A percentile compares a stretch with the other conserved stretches of the same genome.
Evolutionary conservation across 306 rosid genomes (phyloP).

Genomic region (Prunus mongolica): DNA sequence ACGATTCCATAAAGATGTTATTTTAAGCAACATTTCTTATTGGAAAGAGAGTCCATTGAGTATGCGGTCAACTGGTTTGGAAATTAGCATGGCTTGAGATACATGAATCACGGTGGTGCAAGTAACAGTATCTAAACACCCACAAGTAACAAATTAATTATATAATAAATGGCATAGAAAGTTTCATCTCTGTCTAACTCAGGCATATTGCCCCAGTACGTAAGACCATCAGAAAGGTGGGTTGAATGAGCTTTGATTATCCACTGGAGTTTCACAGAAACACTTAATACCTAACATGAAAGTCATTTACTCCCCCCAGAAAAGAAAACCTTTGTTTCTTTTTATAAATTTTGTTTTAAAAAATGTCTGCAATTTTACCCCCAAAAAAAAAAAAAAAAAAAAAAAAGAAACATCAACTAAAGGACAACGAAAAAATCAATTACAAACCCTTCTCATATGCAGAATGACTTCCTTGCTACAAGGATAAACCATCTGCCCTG

Average conservation of each 20-base stretch:
- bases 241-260: neutral
- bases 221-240: neutral
- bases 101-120: neutral
- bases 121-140: neutral
- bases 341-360: neutral
- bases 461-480: constrained; percentile 46
- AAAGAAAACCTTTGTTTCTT: neutral
- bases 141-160: neutral
- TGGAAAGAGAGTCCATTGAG: neutral
- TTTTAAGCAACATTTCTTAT: neutral
- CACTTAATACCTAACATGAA: neutral
- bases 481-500: constrained; percentile 58
- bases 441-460: constrained; percentile 45
- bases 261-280: neutral
- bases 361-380: neutral
- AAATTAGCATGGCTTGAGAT: neutral
- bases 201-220: neutral
- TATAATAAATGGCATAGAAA: neutral
- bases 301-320: neutral
- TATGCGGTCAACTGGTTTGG: neutral
- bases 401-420: neutral
- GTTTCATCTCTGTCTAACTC: neutral
- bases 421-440: constrained; percentile 4
- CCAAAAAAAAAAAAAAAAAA: neutral
- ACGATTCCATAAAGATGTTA: neutral